Base-by-base conservation (phyloP, 2,329 filamentous ascomycete genomes). In the Huntiella omanensis region DNA sequence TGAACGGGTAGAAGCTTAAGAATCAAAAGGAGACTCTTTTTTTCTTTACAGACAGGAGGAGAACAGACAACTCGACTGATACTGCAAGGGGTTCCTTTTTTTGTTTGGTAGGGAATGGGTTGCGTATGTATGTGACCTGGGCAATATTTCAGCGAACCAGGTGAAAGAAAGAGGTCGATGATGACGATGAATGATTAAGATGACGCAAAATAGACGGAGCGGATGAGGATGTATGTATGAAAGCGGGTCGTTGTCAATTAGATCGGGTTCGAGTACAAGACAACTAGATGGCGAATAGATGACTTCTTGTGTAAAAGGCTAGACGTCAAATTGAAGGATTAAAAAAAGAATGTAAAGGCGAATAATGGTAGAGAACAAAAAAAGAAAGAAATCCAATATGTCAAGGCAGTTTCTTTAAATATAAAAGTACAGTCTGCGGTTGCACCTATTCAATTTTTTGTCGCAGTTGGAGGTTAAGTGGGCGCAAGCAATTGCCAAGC, bases 101-200 rank as follows among this genome's bases (percentile, higher is more conserved):
- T 19, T 19, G 5, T 19, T 37, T 38, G 33, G 43, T 32, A 45
- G 37, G 12, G 35, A 28, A 28, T 28, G 6, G 2, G 22, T 28
- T 28, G 22, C 6, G 22, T 28, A 28, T 28, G 22, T 28, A 28
- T 28, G 22, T 33, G 33, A 40, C 48, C 48, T 45, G 48, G 45
- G 48, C 48, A 50, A 50, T 50, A 50, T 50, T 50, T 45, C 48
- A 50, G 48, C 48, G 43, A 43, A 40, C 41, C 44, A 45, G 48
- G 44, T 17, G 22, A 28, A 28, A 28, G 22, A 28, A 28, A 28
- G 8, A 28, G 22, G 22, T 28, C 22, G 22, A 28, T 4, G 22
- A 28, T 28, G 22, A 28, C 22, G 22, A 28, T 28, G 6, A 28
- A 5, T 28, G 6, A 28, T 28, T 28, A 28, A 28, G 22, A 28